These are phyloP conservation scores for Cercospora janseana DNA, from an alignment of 2,329 filamentous ascomycete genomes.

Conservation along the genomic window DNA sequence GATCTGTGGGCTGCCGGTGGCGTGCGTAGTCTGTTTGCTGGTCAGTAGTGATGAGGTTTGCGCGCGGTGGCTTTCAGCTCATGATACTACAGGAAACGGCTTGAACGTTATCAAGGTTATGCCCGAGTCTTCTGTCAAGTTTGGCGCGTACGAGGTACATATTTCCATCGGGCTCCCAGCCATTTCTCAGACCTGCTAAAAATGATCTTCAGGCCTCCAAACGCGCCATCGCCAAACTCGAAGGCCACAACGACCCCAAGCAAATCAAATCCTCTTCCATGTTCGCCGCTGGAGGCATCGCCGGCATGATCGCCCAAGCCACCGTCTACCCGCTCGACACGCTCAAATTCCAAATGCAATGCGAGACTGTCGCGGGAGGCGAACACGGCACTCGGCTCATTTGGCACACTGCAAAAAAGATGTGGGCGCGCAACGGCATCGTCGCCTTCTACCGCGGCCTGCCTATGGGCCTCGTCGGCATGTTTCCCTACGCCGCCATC, in stretches of 20 bases:
- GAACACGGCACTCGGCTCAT: conserved; percentile 80
- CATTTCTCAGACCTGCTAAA: conserved; percentile 10
- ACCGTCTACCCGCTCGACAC: conserved; percentile 93
- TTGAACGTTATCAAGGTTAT: conserved; percentile 97
- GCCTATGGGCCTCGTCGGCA: conserved; percentile 88
- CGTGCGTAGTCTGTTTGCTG: conserved; percentile 85
- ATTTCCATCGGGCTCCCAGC: not conserved
- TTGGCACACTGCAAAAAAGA: conserved; percentile 76
- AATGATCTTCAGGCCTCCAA: conserved; percentile 65
- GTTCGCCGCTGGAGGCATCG: conserved; percentile 85
- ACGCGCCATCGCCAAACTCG: conserved; percentile 76
- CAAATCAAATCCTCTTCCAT: conserved; percentile 80
- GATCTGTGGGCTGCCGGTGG: conserved; percentile 85
- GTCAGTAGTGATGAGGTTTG: conserved; percentile 55
- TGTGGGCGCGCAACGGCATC: conserved; percentile 74
- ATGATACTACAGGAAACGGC: conserved; percentile 70
- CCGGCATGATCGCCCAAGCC: conserved; percentile 92
- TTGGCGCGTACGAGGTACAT: conserved; percentile 83
- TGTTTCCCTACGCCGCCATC: conserved; percentile 97
- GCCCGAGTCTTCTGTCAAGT: conserved; percentile 98
- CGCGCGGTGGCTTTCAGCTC: not conserved
- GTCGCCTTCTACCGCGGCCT: conserved; percentile 84
- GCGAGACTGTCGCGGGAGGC: conserved; percentile 84
- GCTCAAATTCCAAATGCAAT: conserved; percentile 84
- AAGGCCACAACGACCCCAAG: conserved; percentile 81